Evolutionary conservation across 768 basidiomycete genomes (phyloP), one percentile per base, ranked within the genome.

Genomic region (Cystobasidium ongulense): DNA sequence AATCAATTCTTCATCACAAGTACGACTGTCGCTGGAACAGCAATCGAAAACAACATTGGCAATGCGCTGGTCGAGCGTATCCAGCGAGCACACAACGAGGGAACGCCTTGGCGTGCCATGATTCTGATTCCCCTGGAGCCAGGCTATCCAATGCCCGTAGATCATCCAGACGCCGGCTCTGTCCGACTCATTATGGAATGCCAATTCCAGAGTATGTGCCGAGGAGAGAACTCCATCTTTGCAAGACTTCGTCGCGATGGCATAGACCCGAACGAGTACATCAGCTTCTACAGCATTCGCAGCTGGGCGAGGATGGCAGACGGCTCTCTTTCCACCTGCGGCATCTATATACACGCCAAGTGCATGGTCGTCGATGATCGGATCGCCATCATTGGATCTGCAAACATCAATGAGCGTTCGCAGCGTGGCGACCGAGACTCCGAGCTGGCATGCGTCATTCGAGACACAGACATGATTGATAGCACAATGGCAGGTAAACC

Each of bases 391-490:
- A 96, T 96, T 76, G 92, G 92, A 18, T 93, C 92, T 68, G 95
- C 95, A 21, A 98, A 96, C 80, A 92, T 99, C 83, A 98, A 99
- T 79, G 96, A 99, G 80, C 87, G 96, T 41, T 95, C 92, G 17
- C 91, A 91, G 79, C 86, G 92, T 33, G 96, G 96, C 27, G 95
- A 99, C 80, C 88, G 96, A 33, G 96, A 99, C 81, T 98, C 95
- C 1, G 96, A 99, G 80, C 81, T 98, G 38, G 92, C 92, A 1
- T 88, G 90, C 41, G 87, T 99, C 54, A 90, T 98, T 64, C 85
- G 92, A 75, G 96, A 99, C 78, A 98, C 95, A 1, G 95, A 99
- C 78, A 89, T 99, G 90, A 89, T 98, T 64, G 88, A 95, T 74
- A 86, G 93, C 67, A 88, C 85, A 0, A 98, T 99, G 95, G 95